Percentiles rank a stretch among this genome's conserved stretches.
Conservation (phyloP, 257 asterid species). For the Scutellaria barbata region DNA sequence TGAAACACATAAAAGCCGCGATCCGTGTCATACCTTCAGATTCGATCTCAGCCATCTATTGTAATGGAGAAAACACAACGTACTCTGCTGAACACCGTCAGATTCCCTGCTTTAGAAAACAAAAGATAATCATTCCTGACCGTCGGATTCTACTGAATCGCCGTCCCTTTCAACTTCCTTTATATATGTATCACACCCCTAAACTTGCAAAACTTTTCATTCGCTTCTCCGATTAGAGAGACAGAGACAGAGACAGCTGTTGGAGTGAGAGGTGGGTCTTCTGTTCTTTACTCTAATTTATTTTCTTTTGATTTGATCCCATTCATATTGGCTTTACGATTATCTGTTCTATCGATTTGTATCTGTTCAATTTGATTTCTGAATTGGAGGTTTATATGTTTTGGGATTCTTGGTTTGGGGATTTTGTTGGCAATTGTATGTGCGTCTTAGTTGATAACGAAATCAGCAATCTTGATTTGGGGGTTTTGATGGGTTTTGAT, state of each 20-base stretch:
- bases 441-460: background rate
- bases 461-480: background rate
- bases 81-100: constrained; percentile 37
- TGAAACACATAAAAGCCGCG: constrained; percentile 12
- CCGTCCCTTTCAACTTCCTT: constrained; percentile 18
- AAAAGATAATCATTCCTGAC: constrained; percentile 40
- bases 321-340: background rate
- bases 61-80: constrained; percentile 55
- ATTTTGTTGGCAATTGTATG: background rate
- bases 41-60: constrained; percentile 44
- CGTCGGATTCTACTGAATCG: constrained; percentile 43
- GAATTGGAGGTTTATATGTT: background rate
- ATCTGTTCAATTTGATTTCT: background rate
- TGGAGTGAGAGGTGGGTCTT: constrained; percentile 34
- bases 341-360: background rate
- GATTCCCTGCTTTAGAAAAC: constrained; percentile 41
- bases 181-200: constrained; percentile 29
- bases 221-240: constrained; percentile 19
- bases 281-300: background rate
- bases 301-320: background rate
- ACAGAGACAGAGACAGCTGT: constrained; percentile 17
- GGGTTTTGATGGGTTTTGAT: background rate
- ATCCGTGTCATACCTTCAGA: constrained; percentile 42
- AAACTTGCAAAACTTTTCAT: background rate
- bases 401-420: constrained; percentile 31